Evolutionary conservation across 768 basidiomycete genomes (phyloP).

Genomic region (Tylopilus sp.): DNA sequence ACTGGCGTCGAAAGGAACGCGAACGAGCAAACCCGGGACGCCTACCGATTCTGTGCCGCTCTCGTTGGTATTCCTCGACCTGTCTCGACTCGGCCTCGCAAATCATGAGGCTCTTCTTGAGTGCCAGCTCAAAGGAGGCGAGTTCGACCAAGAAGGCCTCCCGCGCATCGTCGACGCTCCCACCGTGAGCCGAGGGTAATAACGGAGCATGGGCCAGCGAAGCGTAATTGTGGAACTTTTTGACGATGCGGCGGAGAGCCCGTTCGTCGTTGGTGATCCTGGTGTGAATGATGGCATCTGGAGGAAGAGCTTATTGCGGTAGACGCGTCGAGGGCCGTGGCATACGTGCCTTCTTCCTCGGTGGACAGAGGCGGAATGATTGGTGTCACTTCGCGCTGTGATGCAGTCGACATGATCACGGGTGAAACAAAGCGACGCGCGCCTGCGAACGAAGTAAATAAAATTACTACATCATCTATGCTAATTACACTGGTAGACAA

Average conservation of each 20-base stretch:
- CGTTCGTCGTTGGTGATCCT: constrained; percentile 84
- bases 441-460: too few relatives aligned
- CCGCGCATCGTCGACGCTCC: constrained; percentile 61
- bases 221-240: constrained; percentile 76
- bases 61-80: constrained; percentile 78
- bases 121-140: constrained; percentile 66
- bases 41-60: constrained; percentile 69
- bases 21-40: constrained; percentile 6
- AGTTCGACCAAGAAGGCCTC: constrained; percentile 80
- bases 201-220: constrained; percentile 51
- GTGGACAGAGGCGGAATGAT: constrained; percentile 45
- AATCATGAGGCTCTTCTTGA: constrained; percentile 79
- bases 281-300: constrained; percentile 77
- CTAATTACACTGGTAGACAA: too few relatives aligned
- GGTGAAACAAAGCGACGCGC: too few relatives aligned
- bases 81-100: constrained; percentile 85
- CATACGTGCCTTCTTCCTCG: constrained; percentile 59
- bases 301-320: constrained; percentile 6
- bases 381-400: constrained; percentile 10
- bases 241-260: constrained; percentile 70
- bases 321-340: constrained; percentile 8
- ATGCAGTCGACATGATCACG: constrained; percentile 7
- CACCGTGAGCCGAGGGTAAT: constrained; percentile 28
- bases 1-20: background rate
- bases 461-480: too few relatives aligned